Percentiles rank a stretch among this genome's conserved stretches.
Conservation (phyloP, 192 early-diverging fungal genomes). For the Kappamyces sp. region DNA sequence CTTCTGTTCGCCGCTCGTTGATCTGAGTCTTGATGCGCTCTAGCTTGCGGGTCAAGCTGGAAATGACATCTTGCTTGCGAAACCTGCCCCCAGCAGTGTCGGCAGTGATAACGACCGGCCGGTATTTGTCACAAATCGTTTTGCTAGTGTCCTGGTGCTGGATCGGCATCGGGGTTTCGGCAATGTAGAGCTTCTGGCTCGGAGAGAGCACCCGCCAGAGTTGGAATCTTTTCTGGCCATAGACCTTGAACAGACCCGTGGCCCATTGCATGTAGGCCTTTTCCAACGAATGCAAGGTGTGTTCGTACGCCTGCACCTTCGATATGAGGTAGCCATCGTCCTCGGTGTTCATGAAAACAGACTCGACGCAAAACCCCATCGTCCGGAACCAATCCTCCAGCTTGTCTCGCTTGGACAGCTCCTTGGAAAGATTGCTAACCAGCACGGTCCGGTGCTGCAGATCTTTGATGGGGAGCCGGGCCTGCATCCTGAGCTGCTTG, state of each 20-base stretch:
- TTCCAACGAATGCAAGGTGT: constrained; percentile 33
- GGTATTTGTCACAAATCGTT: not conserved
- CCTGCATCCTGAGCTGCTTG: constrained; percentile 26
- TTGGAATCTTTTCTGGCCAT: constrained; percentile 16
- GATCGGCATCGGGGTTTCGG: constrained; percentile 16
- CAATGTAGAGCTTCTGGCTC: constrained; percentile 2
- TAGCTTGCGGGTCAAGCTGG: not conserved
- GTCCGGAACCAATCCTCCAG: constrained; percentile 38
- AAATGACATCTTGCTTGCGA: not conserved
- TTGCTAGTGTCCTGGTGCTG: constrained; percentile 20
- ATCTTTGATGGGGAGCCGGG: constrained; percentile 21
- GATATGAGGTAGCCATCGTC: constrained; percentile 14
- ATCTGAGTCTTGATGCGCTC: constrained; percentile 26
- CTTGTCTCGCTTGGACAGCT: constrained; percentile 32
- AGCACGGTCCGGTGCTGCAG: constrained; percentile 44
- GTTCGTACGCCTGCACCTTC: constrained; percentile 18
- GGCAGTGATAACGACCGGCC: constrained; percentile 10
- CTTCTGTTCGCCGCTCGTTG: constrained; percentile 29
- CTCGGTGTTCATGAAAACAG: constrained; percentile 31
- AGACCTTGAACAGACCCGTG: constrained; percentile 21
- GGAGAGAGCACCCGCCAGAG: constrained; percentile 17
- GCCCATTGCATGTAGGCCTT: constrained; percentile 37
- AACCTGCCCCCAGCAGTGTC: constrained; percentile 13
- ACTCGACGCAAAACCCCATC: constrained; percentile 42
- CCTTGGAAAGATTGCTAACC: constrained; percentile 39